These are phyloP conservation scores for Pleurotus ostreatus DNA, from an alignment of 768 basidiomycete genomes.

Conservation along the genomic window DNA sequence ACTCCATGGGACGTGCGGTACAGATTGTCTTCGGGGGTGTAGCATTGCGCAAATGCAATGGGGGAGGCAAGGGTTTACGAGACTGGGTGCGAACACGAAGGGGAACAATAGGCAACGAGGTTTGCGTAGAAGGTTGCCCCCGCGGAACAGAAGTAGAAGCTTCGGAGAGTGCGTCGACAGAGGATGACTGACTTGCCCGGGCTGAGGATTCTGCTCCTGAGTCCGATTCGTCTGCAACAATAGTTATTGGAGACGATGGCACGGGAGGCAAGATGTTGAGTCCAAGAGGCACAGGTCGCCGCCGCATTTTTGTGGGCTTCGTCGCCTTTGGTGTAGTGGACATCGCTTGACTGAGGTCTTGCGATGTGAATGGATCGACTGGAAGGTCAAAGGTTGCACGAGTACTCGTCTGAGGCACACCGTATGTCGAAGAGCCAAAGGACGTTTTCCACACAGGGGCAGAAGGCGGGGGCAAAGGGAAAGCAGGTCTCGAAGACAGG, in stretches of 20 bases:
- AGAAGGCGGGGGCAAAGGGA: slow-evolving; percentile 41
- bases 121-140: slow-evolving; percentile 16
- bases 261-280: slow-evolving; percentile 56
- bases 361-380: slow-evolving; percentile 14
- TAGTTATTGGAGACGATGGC: slow-evolving; percentile 65
- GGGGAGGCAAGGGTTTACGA: slow-evolving; percentile 50
- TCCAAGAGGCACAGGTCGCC: slow-evolving; percentile 58
- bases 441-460: slow-evolving; percentile 57
- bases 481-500: slow-evolving; percentile 8
- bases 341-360: slow-evolving; percentile 9
- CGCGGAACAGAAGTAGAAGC: slow-evolving; percentile 12
- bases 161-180: not conserved
- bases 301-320: slow-evolving; percentile 41
- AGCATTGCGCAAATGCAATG: slow-evolving; percentile 46
- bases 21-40: slow-evolving; percentile 29
- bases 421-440: slow-evolving; percentile 40
- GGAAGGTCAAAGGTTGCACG: slow-evolving; percentile 46
- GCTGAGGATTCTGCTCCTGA: not conserved
- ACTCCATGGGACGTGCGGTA: slow-evolving; percentile 20
- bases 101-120: slow-evolving; percentile 27
- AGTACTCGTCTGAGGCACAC: slow-evolving; percentile 49
- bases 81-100: slow-evolving; percentile 50
- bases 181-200: too few relatives aligned
- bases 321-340: slow-evolving; percentile 19
- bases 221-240: slow-evolving; percentile 32